Evolutionary conservation across 768 basidiomycete species (phyloP).

Genomic region (Pisolithus orientalis): DNA sequence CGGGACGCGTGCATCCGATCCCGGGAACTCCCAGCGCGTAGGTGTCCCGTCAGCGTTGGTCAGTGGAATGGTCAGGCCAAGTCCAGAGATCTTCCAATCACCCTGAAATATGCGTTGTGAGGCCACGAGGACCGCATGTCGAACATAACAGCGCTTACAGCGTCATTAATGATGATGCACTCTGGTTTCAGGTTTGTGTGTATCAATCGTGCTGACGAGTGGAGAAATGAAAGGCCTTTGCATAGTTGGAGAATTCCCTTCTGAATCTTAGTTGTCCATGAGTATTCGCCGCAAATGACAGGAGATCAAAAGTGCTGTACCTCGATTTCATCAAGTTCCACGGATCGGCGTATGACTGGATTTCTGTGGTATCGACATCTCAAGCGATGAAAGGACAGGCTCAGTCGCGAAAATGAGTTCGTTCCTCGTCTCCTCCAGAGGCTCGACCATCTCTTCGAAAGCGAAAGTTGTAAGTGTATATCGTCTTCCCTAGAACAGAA

Average conservation of each 20-base stretch:
- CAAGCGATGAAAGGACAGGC: constrained; percentile 75
- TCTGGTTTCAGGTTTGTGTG: constrained; percentile 89
- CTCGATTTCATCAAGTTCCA: constrained; percentile 95
- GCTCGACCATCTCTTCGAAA: constrained; percentile 88
- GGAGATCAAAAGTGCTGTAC: constrained; percentile 33
- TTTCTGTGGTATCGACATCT: constrained; percentile 66
- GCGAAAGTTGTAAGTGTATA: constrained; percentile 5
- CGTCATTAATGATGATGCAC: constrained; percentile 81
- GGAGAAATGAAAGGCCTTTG: constrained; percentile 86
- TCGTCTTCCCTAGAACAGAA: background rate
- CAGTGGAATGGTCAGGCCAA: constrained; percentile 82
- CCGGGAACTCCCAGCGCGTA: constrained; percentile 86
- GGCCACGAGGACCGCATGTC: background rate
- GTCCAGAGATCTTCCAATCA: constrained; percentile 95
- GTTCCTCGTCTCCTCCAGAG: constrained; percentile 85
- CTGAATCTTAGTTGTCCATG: constrained; percentile 58
- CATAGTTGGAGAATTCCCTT: constrained; percentile 93
- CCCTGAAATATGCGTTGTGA: constrained; percentile 47
- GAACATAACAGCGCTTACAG: constrained; percentile 43
- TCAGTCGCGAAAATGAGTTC: constrained; percentile 94
- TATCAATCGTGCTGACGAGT: constrained; percentile 85
- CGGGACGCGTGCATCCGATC: constrained; percentile 76
- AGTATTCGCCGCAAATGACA: background rate
- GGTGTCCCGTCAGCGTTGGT: constrained; percentile 60
- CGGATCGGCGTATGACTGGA: constrained; percentile 45